Evolutionary conservation across 805 yeast species (phyloP).

Genomic region (Kazachstania viticola): DNA sequence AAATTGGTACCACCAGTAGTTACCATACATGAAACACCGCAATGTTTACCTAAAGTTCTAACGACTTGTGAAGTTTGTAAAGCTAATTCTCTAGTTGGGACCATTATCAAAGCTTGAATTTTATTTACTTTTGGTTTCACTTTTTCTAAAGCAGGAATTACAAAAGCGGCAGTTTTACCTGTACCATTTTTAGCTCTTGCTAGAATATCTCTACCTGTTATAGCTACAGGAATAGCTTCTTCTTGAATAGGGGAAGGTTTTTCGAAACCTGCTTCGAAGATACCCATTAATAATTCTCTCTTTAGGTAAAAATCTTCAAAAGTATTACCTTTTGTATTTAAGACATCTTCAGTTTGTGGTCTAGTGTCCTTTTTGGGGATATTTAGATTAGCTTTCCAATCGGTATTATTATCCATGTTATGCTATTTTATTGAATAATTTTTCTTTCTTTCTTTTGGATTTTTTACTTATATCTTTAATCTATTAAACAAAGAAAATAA

Average conservation of each 20-base stretch:
- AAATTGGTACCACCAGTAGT: conserved; percentile 96
- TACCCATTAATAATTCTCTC: conserved; percentile 93
- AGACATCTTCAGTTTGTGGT: conserved; percentile 94
- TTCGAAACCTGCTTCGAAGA: conserved; percentile 97
- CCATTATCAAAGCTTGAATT: conserved; percentile 85
- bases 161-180: conserved; percentile 96
- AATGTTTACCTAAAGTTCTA: conserved; percentile 87
- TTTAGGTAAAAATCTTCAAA: conserved; percentile 89
- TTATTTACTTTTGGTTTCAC: conserved; percentile 73
- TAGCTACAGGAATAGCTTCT: conserved; percentile 90
- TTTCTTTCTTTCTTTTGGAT: too few relatives aligned
- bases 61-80: conserved; percentile 96
- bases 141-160: conserved; percentile 84
- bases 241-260: conserved; percentile 97
- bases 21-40: conserved; percentile 90
- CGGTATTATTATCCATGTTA: conserved; percentile 10
- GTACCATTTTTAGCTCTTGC: conserved; percentile 99
- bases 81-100: conserved; percentile 97
- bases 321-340: conserved; percentile 77
- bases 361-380: conserved; percentile 81
- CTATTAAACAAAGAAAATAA: too few relatives aligned
- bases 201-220: conserved; percentile 88
- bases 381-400: conserved; percentile 68
- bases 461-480: too few relatives aligned
- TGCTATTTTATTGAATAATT: too few relatives aligned